phyloP scores from a whole-genome alignment of 495 filamentous ascomycete species.

The Penicillium longicatenatum region DNA sequence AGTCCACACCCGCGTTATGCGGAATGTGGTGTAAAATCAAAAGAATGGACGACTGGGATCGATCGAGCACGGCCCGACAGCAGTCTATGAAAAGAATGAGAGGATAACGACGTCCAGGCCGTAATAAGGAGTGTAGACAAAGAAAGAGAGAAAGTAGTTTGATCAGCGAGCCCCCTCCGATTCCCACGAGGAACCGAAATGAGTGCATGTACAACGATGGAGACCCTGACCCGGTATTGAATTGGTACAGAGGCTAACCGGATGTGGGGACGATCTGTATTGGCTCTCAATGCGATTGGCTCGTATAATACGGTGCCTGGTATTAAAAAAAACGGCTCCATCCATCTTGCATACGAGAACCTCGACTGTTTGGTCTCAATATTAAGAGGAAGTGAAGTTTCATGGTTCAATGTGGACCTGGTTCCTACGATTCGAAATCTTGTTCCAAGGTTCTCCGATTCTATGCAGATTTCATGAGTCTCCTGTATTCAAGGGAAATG shows the following conservation, averaged over 20 bases:
- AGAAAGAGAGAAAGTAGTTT: conserved; percentile 1
- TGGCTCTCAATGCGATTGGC: conserved; percentile 4
- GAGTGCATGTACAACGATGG: neutral
- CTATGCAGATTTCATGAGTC: neutral
- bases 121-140: conserved; percentile 9
- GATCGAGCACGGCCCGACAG: conserved; percentile 28
- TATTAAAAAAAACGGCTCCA: neutral
- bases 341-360: neutral
- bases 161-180: conserved; percentile 3
- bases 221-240: conserved; percentile 20
- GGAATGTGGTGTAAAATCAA: conserved; percentile 31
- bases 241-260: conserved; percentile 7
- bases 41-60: conserved; percentile 34
- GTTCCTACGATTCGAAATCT: neutral
- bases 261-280: conserved; percentile 7
- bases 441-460: neutral
- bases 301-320: conserved; percentile 20
- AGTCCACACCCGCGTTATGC: conserved; percentile 18
- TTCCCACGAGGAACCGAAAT: conserved; percentile 15
- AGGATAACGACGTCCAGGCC: conserved; percentile 36
- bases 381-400: neutral
- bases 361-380: neutral
- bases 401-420: neutral
- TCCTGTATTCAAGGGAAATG: neutral
- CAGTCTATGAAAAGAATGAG: conserved; percentile 28